Conservation (phyloP, 768 basidiomycete genomes). For the Clavaria fumosa region DNA sequence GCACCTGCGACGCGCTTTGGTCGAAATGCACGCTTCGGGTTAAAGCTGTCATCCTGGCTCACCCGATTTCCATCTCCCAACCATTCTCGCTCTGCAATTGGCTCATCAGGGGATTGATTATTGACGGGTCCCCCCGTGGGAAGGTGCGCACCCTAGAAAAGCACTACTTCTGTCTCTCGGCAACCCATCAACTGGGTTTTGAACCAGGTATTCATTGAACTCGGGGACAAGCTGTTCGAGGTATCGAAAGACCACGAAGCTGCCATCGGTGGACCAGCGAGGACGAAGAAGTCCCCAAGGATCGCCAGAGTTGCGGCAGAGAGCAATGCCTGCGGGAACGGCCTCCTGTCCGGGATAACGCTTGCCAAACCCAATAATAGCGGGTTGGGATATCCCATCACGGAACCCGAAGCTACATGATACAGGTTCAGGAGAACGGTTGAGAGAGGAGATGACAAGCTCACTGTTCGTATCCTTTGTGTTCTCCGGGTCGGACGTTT, state of each 20-base stretch:
- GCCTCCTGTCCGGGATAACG: conserved; percentile 23
- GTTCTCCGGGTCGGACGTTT: conserved; percentile 29
- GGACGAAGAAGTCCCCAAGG: conserved; percentile 14
- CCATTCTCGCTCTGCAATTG: neutral
- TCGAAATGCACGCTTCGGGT: neutral
- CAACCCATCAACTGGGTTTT: conserved; percentile 28
- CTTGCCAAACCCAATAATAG: conserved; percentile 25
- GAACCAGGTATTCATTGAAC: conserved; percentile 29
- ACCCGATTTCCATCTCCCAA: neutral
- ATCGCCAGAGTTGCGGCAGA: conserved; percentile 32
- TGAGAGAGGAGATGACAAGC: neutral
- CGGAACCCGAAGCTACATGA: conserved; percentile 27
- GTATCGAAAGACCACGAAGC: conserved; percentile 36
- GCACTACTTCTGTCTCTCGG: conserved; percentile 8
- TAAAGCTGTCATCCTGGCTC: neutral
- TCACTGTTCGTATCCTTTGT: conserved; percentile 33
- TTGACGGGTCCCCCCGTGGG: neutral
- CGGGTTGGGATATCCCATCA: conserved; percentile 39
- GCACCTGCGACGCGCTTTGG: conserved; percentile 18
- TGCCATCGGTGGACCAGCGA: conserved; percentile 33
- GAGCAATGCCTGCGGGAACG: conserved; percentile 27
- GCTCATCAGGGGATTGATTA: too few relatives aligned
- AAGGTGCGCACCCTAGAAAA: neutral
- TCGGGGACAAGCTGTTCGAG: conserved; percentile 38
- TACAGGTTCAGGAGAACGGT: neutral